Percentiles rank a stretch among this genome's conserved stretches.
These are phyloP conservation scores for Berkeleyomyces rouxiae DNA, from an alignment of 2,329 filamentous ascomycete species.

Conservation along the genomic window DNA sequence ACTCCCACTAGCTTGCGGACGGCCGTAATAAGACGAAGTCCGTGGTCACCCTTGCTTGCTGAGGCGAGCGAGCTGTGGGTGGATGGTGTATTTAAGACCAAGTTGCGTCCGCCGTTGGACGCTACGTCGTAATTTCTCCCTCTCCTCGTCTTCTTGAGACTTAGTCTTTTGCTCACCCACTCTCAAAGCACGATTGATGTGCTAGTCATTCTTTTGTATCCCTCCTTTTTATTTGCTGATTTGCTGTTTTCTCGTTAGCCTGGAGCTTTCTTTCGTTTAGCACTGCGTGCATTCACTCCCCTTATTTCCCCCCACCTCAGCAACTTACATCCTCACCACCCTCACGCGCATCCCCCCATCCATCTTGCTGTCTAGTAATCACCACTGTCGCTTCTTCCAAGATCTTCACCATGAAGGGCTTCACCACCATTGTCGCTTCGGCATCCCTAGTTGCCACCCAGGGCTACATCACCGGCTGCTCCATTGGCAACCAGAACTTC, in stretches of 20 bases:
- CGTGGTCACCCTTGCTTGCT: no score
- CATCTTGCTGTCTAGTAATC: neutral
- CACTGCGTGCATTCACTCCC: conserved; percentile 12
- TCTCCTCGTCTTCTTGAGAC: conserved; percentile 1
- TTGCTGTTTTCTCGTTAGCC: conserved; percentile 1
- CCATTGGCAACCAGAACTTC: conserved; percentile 24
- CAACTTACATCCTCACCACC: neutral
- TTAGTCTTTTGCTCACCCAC: conserved; percentile 3
- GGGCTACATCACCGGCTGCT: conserved; percentile 31
- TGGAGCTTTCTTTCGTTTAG: conserved; percentile 13
- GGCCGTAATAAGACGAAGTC: neutral
- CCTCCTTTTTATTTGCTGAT: neutral
- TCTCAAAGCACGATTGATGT: conserved; percentile 5
- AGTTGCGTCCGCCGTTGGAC: neutral
- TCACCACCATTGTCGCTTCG: conserved; percentile 4
- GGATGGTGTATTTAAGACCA: neutral
- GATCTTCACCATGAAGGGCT: conserved; percentile 10
- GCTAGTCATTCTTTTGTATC: conserved; percentile 11
- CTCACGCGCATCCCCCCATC: neutral
- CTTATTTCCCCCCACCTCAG: neutral
- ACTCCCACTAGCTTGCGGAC: neutral
- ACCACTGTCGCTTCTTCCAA: neutral
- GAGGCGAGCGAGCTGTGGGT: no score
- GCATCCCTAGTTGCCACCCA: conserved; percentile 30
- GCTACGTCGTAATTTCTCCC: neutral